Evolutionary conservation across 371 early-diverging fungal species (phyloP).

Genomic region (Rhizopus stolonifer): DNA sequence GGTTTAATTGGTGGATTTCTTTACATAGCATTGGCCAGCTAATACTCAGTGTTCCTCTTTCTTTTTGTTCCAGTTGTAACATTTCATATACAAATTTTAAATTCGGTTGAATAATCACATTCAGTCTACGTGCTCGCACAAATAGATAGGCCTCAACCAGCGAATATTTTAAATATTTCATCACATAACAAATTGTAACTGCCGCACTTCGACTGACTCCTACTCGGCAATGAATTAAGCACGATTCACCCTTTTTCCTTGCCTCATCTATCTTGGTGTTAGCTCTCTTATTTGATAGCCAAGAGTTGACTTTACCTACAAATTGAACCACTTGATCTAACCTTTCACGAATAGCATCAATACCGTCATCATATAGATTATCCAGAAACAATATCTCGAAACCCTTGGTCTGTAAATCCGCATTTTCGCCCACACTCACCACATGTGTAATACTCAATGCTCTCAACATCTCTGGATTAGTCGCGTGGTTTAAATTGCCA

Average conservation of each 20-base stretch:
- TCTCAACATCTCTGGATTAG: slow-evolving; percentile 61
- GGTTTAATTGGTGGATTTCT: slow-evolving; percentile 40
- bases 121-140: slow-evolving; percentile 64
- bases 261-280: no score
- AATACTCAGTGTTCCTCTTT: slow-evolving; percentile 25
- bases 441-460: slow-evolving; percentile 60
- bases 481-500: slow-evolving; percentile 67
- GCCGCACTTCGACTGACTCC: slow-evolving; percentile 70
- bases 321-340: slow-evolving; percentile 52
- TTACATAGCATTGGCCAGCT: slow-evolving; percentile 43
- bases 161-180: slow-evolving; percentile 51
- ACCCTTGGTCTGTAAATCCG: slow-evolving; percentile 34
- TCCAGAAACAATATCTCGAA: slow-evolving; percentile 50
- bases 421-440: slow-evolving; percentile 64
- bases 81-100: slow-evolving; percentile 69
- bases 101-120: slow-evolving; percentile 73
- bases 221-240: slow-evolving; percentile 66
- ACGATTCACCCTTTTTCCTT: slow-evolving; percentile 23
- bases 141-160: slow-evolving; percentile 61
- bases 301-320: slow-evolving; percentile 66
- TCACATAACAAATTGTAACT: slow-evolving; percentile 65
- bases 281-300: no score
- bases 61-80: slow-evolving; percentile 57
- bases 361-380: slow-evolving; percentile 67
- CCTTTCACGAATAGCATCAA: slow-evolving; percentile 55